Conservation (phyloP, 495 filamentous ascomycete species). For the Trypethelium eluteriae region DNA sequence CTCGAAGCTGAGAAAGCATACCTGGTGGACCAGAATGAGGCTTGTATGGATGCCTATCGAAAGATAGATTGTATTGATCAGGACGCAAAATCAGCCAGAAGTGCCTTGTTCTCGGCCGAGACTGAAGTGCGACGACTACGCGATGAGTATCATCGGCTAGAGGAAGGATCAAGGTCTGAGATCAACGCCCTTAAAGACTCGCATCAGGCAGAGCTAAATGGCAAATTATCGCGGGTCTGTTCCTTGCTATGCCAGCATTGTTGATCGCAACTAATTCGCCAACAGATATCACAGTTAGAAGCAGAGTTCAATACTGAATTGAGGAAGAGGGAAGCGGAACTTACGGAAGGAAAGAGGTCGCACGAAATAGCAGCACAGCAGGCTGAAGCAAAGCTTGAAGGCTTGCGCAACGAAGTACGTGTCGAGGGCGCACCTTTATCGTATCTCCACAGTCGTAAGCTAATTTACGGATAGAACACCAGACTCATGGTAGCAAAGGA, state of each 20-base stretch:
- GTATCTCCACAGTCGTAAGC: neutral
- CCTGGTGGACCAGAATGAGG: neutral
- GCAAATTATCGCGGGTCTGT: neutral
- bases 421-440: neutral
- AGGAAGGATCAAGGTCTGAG: neutral
- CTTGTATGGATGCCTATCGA: neutral
- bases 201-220: neutral
- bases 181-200: neutral
- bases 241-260: neutral
- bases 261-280: neutral
- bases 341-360: neutral
- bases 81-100: neutral
- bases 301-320: neutral
- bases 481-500: conserved; percentile 13
- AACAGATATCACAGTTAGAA: neutral
- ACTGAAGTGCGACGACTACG: neutral
- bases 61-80: neutral
- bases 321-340: neutral
- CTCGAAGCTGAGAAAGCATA: neutral
- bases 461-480: conserved; percentile 15
- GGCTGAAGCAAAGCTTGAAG: neutral
- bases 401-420: neutral
- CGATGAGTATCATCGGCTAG: neutral
- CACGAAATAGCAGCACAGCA: neutral
- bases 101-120: neutral